Percentiles rank a stretch among this genome's conserved stretches.
Evolutionary conservation across 2,329 filamentous ascomycete species (phyloP).

Genomic region (Fragosphaeria purpurea): DNA sequence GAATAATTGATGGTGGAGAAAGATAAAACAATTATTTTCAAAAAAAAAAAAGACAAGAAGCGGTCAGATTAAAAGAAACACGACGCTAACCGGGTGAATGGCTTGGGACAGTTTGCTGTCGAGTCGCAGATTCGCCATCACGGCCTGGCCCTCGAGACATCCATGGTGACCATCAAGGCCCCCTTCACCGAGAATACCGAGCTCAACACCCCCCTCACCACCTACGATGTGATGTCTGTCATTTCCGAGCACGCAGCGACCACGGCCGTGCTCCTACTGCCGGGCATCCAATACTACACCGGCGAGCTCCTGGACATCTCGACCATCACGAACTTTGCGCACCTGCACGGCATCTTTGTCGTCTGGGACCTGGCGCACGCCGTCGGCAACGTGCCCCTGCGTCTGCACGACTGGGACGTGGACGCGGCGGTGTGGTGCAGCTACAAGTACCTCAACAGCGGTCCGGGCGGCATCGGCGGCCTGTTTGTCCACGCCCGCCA

Average conservation of each 20-base stretch:
- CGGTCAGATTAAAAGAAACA: too few relatives aligned
- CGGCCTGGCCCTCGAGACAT: conserved; percentile 52
- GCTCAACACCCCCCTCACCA: conserved; percentile 54
- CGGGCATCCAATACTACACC: conserved; percentile 86
- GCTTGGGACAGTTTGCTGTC: conserved; percentile 56
- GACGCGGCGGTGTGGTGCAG: conserved; percentile 92
- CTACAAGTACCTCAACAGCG: conserved; percentile 92
- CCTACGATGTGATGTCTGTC: conserved; percentile 57
- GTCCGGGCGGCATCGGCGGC: conserved; percentile 74
- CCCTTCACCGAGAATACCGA: conserved; percentile 37
- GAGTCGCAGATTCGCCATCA: conserved; percentile 73
- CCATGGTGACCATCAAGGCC: conserved; percentile 67
- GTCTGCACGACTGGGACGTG: conserved; percentile 78
- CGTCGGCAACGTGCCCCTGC: conserved; percentile 70
- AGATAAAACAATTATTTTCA: too few relatives aligned
- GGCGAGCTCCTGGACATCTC: conserved; percentile 80
- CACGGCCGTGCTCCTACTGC: conserved; percentile 68
- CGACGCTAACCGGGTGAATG: background rate
- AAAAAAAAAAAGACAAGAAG: too few relatives aligned
- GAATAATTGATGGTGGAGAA: too few relatives aligned
- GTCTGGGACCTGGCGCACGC: conserved; percentile 55
- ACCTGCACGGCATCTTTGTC: conserved; percentile 43
- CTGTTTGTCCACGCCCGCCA: conserved; percentile 72
- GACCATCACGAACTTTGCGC: conserved; percentile 66
- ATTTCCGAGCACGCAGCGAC: conserved; percentile 66